A percentile compares a stretch with the other conserved stretches of the same genome.
These are phyloP conservation scores for Trichosporon sp. DNA, from an alignment of 1,284 basidiomycete species.

Conservation along the genomic window DNA sequence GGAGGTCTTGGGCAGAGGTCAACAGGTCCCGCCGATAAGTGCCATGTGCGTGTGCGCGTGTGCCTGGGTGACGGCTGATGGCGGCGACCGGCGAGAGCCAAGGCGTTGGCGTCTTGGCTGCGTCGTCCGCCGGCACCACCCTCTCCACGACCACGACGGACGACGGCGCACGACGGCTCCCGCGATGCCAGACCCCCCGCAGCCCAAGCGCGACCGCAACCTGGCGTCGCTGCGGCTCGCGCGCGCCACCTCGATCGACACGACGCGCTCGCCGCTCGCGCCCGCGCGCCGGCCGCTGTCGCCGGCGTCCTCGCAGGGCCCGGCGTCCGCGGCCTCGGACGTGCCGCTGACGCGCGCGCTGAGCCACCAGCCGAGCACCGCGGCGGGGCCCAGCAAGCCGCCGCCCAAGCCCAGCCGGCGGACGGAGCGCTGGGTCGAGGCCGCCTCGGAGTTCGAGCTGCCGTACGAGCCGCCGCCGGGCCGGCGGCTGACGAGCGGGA, in stretches of 20 bases:
- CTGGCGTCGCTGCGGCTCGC: not conserved
- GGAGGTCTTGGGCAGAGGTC: not conserved
- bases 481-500: not conserved
- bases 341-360: not conserved
- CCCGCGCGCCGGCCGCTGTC: not conserved
- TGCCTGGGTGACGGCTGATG: not conserved
- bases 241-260: not conserved
- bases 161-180: too few species aligned
- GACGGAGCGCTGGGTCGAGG: conserved; percentile 1
- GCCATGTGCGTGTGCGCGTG: too few species aligned
- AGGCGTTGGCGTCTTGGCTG: not conserved
- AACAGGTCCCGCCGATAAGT: not conserved
- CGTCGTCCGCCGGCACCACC: too few species aligned
- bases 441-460: not conserved
- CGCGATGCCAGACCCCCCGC: not conserved
- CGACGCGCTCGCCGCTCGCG: not conserved
- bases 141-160: too few species aligned
- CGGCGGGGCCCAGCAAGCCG: not conserved
- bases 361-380: not conserved
- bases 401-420: not conserved
- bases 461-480: not conserved
- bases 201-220: not conserved
- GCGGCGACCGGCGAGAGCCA: too few species aligned
- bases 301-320: not conserved
- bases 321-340: not conserved